Evolutionary conservation across 306 rosid genomes (phyloP), one percentile per base, ranked within the genome.

Genomic region (Begonia peltatifolia): DNA sequence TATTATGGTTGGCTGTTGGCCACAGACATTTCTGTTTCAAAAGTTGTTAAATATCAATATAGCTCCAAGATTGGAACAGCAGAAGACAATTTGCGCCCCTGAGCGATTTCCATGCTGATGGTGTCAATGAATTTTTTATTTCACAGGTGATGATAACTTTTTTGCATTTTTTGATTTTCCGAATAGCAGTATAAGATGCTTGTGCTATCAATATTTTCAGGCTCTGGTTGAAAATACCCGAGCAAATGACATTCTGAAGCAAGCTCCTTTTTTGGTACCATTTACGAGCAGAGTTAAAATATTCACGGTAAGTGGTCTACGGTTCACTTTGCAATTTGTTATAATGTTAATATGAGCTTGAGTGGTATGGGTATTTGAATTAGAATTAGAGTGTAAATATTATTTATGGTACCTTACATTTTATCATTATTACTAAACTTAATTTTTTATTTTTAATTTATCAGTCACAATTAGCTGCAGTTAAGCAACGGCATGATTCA

Each of bases 31-130:
- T 30, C 42, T 46, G 35, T 65, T 30, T 38, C 13, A 50, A 58
- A 58, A 11, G 50, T 12, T 64, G 38, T 56, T 47, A 66, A 50
- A 59, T 66, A 50, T 65, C 49, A 52, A 42, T 63, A 42, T 54
- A 90, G 99, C 79, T 90, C 78, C 99, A 90, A 90, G 95, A 86
- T 73, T 90, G 99, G 99, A 90, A 90, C 77, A 90, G 83, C 57
- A 76, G 99, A 67, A 83, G 83, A 20, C 79, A 90, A 63, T 90
- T 90, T 74, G 79, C 92, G 53, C 71, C 84, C 54, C 92, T 94
- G 42, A 71, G 72, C 62, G 96, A 86, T 65, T 86, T 86, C 64
- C 95, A 90, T 73, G 94, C 95, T 62, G 99, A 86, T 58, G 95
- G 94, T 42, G 99, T 86, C 74, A 90, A 90, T 66, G 99, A 90